Evolutionary conservation across 768 basidiomycete genomes (phyloP), one percentile per base, ranked within the genome.

Genomic region (Daedalea quercina): DNA sequence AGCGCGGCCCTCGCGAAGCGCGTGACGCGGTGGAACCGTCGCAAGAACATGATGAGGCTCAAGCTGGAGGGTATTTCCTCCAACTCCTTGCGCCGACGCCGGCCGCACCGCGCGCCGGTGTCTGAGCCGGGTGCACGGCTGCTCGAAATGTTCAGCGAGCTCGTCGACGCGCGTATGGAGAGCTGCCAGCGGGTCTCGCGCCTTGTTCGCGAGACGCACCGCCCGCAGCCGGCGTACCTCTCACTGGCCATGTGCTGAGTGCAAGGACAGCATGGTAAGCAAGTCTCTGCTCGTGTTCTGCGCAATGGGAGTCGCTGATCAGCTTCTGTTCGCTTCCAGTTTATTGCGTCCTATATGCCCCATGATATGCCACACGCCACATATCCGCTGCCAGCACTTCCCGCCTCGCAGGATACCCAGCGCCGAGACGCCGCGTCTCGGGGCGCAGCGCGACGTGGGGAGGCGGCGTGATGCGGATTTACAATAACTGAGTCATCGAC

Each of bases 131-230:
- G 70, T 42, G 76, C 81, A 24, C 77, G 74, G 50, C 75, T 89
- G 50, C 69, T 89, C 54, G 76, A 81, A 59, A 76, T 81, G 73
- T 86, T 85, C 61, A 83, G 83, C 53, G 76, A 79, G 54, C 81
- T 89, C 71, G 79, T 87, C 73, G 82, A 86, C 60, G 74, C 80
- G 2, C 76, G 87, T 51, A 81, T 89, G 77, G 86, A 87, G 66
- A 87, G 84, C 61, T 89, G 87, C 65, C 76, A 83, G 57, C 74
- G 84, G 31, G 73, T 85, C 49, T 79, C 79, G 56, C 76, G 75
- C 44, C 71, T 88, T 56, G 76, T 86, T 35, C 69, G 57, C 52
- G 55, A 55, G 40, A 50, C 60, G 50, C 40, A 54, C 56, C 48
- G 54, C 19, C 50, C 53, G 9, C 28, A 31, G 28, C 37, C 37